Conservation (phyloP, 495 filamentous ascomycete genomes). For the Penicillium roqueforti region DNA sequence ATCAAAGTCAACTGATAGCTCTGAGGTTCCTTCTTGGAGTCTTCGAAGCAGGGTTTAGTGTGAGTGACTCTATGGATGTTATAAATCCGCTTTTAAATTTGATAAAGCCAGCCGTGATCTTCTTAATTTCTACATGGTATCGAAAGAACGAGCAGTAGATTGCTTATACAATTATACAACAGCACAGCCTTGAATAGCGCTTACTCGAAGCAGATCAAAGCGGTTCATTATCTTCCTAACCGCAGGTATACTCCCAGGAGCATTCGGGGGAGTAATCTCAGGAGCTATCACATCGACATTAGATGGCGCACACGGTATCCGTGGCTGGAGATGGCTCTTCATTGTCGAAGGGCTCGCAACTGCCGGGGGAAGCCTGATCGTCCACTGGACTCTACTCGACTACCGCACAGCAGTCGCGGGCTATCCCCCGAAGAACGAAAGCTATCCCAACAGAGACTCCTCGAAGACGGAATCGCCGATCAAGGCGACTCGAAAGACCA, state of each 20-base stretch:
- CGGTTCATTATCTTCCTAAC: slow-evolving; percentile 38
- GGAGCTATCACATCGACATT: slow-evolving; percentile 35
- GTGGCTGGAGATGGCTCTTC: slow-evolving; percentile 45
- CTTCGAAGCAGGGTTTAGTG: slow-evolving; percentile 36
- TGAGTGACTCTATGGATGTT: neutral
- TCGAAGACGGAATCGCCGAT: neutral
- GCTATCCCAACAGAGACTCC: neutral
- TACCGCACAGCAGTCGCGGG: slow-evolving; percentile 3
- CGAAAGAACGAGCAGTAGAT: slow-evolving; percentile 36
- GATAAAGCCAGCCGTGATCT: slow-evolving; percentile 33
- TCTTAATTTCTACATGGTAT: slow-evolving; percentile 47
- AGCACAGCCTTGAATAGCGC: neutral
- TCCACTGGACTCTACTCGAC: slow-evolving; percentile 11
- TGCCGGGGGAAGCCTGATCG: slow-evolving; percentile 8
- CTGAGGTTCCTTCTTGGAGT: slow-evolving; percentile 33
- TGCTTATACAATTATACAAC: neutral
- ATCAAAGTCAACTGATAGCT: slow-evolving; percentile 34
- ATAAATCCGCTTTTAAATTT: neutral
- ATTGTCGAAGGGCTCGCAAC: slow-evolving; percentile 31
- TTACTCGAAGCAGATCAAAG: slow-evolving; percentile 16
- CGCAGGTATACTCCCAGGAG: slow-evolving; percentile 39
- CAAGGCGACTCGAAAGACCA: neutral
- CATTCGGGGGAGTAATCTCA: slow-evolving; percentile 44
- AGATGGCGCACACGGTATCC: slow-evolving; percentile 35
- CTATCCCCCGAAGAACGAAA: neutral